Evolutionary conservation across 2,329 filamentous ascomycete genomes (phyloP).

Genomic region (Colletotrichum echinochloae): DNA sequence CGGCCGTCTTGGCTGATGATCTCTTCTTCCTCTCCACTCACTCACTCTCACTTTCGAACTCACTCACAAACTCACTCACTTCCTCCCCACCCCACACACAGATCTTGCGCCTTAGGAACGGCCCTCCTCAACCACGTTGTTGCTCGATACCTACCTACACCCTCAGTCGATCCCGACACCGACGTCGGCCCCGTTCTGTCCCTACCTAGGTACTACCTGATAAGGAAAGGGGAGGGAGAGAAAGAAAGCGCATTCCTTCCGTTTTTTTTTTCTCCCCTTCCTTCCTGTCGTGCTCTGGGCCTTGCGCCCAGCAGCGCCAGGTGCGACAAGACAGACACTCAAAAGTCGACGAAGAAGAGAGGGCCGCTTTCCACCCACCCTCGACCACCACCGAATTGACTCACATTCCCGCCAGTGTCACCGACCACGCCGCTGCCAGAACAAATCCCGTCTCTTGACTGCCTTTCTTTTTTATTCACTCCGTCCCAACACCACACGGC

Average conservation of each 20-base stretch:
- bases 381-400: constrained; percentile 25
- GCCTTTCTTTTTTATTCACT: constrained; percentile 11
- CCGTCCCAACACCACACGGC: constrained; percentile 11
- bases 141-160: constrained; percentile 16
- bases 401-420: constrained; percentile 32
- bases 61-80: neutral
- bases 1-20: neutral
- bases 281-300: constrained; percentile 34
- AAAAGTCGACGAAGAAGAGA: constrained; percentile 1
- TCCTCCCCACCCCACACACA: neutral
- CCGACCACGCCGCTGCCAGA: constrained; percentile 16
- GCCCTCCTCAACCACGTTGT: constrained; percentile 28
- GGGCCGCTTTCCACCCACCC: constrained; percentile 9
- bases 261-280: neutral
- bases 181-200: constrained; percentile 9
- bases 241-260: constrained; percentile 18
- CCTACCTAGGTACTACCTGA: neutral
- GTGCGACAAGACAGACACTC: constrained; percentile 26
- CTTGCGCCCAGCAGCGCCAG: constrained; percentile 36
- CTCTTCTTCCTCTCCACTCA: neutral
- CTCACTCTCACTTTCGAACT: neutral
- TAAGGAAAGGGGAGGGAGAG: neutral
- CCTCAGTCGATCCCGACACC: constrained; percentile 16
- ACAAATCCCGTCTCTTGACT: neutral
- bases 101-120: constrained; percentile 20